Evolutionary conservation across 441 rosid species (phyloP), one percentile per base, ranked within the genome.

Genomic region (Flueggea neowawraea): DNA sequence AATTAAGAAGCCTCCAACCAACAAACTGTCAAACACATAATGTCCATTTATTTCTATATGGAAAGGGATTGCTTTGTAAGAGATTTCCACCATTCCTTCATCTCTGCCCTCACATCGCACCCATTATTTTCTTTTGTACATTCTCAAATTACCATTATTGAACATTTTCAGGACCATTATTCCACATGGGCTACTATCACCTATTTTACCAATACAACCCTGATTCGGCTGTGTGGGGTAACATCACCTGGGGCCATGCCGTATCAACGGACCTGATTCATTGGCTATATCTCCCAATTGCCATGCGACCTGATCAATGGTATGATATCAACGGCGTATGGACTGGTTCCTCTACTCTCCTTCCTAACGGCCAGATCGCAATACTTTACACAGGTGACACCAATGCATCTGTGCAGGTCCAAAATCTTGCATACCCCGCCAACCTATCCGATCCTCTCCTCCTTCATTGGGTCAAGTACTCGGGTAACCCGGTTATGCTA

Each of bases 181-280:
- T 75, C 71, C 78, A 94, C 85, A 80, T 74, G 55, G 99, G 99
- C 59, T 89, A 86, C 89, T 94, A 94, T 78, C 99, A 94, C 58
- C 81, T 94, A 66, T 91, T 91, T 82, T 91, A 89, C 80, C 99
- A 94, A 52, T 94, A 87, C 73, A 91, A 91, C 69, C 97, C 96
- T 54, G 73, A 86, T 54, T 86, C 83, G 16, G 91, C 99, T 4
- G 79, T 86, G 6, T 94, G 97, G 97, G 99, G 96, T 49, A 82
- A 84, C 69, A 94, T 94, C 58, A 90, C 87, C 7, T 94, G 99
- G 99, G 97, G 97, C 36, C 99, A 94, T 54, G 92, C 99, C 10
- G 96, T 91, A n/a, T 94, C 99, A 10, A 71, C 47, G 70, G 97
- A 94, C 79, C 45, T 94, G 63, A 83, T 94, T 58, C 94, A 91